Base-by-base conservation (phyloP, 805 yeast genomes). In the Debaryomyces tyrocola region DNA sequence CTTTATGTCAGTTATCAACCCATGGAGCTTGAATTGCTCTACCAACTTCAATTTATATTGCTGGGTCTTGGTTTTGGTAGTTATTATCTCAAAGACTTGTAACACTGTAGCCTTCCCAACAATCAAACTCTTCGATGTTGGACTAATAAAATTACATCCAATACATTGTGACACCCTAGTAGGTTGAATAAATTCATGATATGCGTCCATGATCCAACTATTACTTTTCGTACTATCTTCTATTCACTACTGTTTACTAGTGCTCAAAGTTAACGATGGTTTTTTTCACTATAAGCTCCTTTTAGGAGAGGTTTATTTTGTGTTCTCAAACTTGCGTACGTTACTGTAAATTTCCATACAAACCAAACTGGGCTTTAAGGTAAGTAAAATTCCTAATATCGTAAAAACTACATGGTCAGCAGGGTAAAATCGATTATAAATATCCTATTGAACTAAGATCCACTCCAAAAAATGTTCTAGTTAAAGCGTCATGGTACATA, bases 161-260 rank as follows among this genome's bases (percentile, higher is more conserved):
- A 83, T 52, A 39, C 85, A 74, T 50, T 79, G 80, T n/a, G 84
- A 64, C 33, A 87, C 88, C 53, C 83, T 79, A 1, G 95, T 74
- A 2, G 96, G 95, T 54, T 81, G 86, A 40, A 87, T 74, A 54
- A 90, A 74, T 62, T 87, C 90, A 53, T 85, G 82, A 63, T 86
- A 87, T 12, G 86, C 85, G 57, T 89, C 89, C 97, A 90, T 90
- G 18, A 18, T 35, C 34, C 17, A 6, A 12, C 39, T 36, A 12
- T n/a, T 31, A 31, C 17, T 31, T 2, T 31, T 31, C 34, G 34
- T 7, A 24, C 27, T 24, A 24, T 24, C 27, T 24, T 24, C 27
- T 24, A 31, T 31, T 31, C 14, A n/a, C 34, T 28, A 28, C 12
- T 14, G 11, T 14, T 31, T 31, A 31, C 17, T 11, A 11, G 34